Conservation (phyloP, 2,329 filamentous ascomycete genomes). For the Aspergillus niger region DNA sequence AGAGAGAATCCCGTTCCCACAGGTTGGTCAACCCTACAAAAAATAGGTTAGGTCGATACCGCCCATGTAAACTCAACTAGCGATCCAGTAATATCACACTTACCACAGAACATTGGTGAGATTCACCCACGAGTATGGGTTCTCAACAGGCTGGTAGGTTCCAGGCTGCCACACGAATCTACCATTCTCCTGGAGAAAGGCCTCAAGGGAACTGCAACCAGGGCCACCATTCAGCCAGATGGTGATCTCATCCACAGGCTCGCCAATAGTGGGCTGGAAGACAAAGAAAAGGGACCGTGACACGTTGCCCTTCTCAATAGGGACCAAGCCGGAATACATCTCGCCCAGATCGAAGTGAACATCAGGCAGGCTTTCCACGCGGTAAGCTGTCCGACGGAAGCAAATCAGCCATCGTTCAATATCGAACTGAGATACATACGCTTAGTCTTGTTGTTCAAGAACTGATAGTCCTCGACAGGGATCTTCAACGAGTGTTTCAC, state of each 20-base stretch:
- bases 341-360: constrained; percentile 67
- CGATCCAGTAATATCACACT: constrained; percentile 31
- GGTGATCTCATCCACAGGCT: constrained; percentile 47
- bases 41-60: neutral
- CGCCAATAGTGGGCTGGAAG: constrained; percentile 50
- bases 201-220: constrained; percentile 62
- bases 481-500: constrained; percentile 15
- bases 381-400: constrained; percentile 50
- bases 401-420: neutral
- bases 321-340: constrained; percentile 54
- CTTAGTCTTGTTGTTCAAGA: constrained; percentile 28
- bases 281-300: constrained; percentile 51
- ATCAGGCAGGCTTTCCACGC: constrained; percentile 69
- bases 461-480: constrained; percentile 28
- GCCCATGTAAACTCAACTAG: neutral
- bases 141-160: constrained; percentile 64
- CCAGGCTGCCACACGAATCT: constrained; percentile 72
- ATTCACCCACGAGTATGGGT: constrained; percentile 73
- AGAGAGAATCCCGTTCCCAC: constrained; percentile 68
- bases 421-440: constrained; percentile 20
- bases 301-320: constrained; percentile 54
- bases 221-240: constrained; percentile 57
- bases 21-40: constrained; percentile 37
- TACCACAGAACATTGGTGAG: constrained; percentile 77
- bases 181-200: constrained; percentile 75